A percentile compares a stretch with the other conserved stretches of the same genome.
Conservation (phyloP, 164 flowering plant species). For the Aristolochia contorta region DNA sequence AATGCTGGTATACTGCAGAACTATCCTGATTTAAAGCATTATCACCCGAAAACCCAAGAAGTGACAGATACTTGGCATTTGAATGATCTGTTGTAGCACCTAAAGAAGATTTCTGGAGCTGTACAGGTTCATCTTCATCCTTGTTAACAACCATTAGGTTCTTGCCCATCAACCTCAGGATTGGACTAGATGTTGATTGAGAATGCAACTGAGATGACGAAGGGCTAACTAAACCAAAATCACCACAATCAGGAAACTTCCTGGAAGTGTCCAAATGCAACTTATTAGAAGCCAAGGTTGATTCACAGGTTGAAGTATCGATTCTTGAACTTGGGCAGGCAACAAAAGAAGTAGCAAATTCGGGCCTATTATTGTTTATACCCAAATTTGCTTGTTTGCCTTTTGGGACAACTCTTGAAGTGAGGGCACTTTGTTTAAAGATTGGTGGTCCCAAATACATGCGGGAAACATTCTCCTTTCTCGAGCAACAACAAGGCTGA, state of each 20-base stretch:
- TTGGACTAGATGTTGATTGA: slow-evolving; percentile 37
- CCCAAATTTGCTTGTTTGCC: slow-evolving; percentile 21
- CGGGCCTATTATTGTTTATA: slow-evolving; percentile 14
- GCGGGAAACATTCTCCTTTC: slow-evolving; percentile 33
- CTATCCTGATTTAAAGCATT: slow-evolving; percentile 14
- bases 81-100: slow-evolving; percentile 8
- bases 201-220: slow-evolving; percentile 14
- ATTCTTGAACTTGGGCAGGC: slow-evolving; percentile 13
- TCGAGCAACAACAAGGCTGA: slow-evolving; percentile 50
- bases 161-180: slow-evolving; percentile 89
- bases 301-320: slow-evolving; percentile 19
- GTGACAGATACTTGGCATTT: slow-evolving; percentile 12
- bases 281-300: slow-evolving; percentile 14
- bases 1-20: slow-evolving; percentile 10
- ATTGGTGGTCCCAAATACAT: slow-evolving; percentile 32
- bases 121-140: slow-evolving; percentile 35
- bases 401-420: slow-evolving; percentile 16
- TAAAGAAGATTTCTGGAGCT: slow-evolving; percentile 11
- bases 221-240: slow-evolving; percentile 31
- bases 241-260: slow-evolving; percentile 19
- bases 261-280: slow-evolving; percentile 13
- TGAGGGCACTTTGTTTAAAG: slow-evolving; percentile 21
- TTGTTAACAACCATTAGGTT: slow-evolving; percentile 71
- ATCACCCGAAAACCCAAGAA: slow-evolving; percentile 15
- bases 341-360: slow-evolving; percentile 14